Base-by-base conservation (phyloP, 352 stramenopile genomes). In the Phytophthora agathidicida region DNA sequence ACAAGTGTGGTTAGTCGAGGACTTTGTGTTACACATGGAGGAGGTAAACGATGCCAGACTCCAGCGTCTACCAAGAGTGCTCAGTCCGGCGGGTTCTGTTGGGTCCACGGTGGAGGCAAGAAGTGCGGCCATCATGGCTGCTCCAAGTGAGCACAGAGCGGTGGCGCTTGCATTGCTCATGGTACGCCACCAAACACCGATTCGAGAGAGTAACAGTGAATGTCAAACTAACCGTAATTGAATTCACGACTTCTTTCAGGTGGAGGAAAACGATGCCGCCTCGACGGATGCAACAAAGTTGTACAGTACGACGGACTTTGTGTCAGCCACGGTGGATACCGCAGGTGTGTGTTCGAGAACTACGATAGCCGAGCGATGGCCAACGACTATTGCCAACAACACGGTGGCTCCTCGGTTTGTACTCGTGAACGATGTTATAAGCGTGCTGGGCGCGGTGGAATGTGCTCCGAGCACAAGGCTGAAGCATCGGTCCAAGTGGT, bases 81-180 rank as follows among this genome's bases (percentile, higher is more conserved):
- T 7, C 68, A 78, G 28, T 67, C 64, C 7, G 69, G 66, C 35
- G 72, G 72, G 0, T 76, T 65, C 36, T 81, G 72, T 50, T 74
- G 68, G 65, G 48, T 75, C 33, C 77, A 86, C 36, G 77, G 77
- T 20, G 77, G 77, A 36, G 77, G 77, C 33, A 88, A 88, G 36
- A 78, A 80, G n/a, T 87, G 77, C 36, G 71, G 75, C 30, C 66
- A 66, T 23, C 50, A 69, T 5, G 65, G 65, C 1, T 86, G 77
- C 36, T 46, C 60, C 26, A 84, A 80, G 46, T 60, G 71, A 26
- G 75, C 77, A 6, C 77, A 84, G 37, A 82, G 71, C 3, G 74
- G 72, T 31, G 73, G 77, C 7, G 75, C 70, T 27, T 84, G 71
- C 31, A 77, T 75, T 65, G 61, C 72, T 37, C 77, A 88, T 52